Evolutionary conservation across 1,284 basidiomycete genomes (phyloP).

Genomic region (Ceratobasidium sp.): DNA sequence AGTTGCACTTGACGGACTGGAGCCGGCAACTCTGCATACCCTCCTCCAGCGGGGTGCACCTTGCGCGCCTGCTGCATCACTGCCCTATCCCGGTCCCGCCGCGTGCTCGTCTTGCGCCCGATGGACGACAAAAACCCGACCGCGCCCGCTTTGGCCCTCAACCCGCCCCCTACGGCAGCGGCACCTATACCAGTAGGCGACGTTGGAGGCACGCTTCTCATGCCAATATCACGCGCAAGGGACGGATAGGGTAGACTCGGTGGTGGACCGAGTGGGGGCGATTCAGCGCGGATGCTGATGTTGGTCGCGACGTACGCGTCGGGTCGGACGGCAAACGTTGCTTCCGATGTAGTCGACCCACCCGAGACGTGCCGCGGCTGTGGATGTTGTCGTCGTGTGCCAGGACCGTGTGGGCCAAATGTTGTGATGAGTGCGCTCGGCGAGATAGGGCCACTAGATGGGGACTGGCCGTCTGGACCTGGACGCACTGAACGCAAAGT

Average conservation of each 20-base stretch:
- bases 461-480: constrained; percentile 45
- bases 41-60: constrained; percentile 45
- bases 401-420: constrained; percentile 31
- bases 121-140: constrained; percentile 76
- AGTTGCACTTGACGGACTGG: constrained; percentile 54
- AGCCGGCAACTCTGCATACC: constrained; percentile 52
- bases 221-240: constrained; percentile 56
- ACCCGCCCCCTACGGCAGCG: constrained; percentile 49
- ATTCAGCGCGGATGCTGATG: constrained; percentile 62
- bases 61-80: constrained; percentile 29
- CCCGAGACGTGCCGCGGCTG: constrained; percentile 70
- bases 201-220: constrained; percentile 48
- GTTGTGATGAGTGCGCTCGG: constrained; percentile 13
- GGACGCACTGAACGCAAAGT: constrained; percentile 31
- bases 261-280: constrained; percentile 65
- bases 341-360: constrained; percentile 75
- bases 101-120: constrained; percentile 71
- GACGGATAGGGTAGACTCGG: constrained; percentile 78
- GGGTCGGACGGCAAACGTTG: constrained; percentile 78
- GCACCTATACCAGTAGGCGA: constrained; percentile 42
- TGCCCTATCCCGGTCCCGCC: constrained; percentile 51
- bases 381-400: constrained; percentile 50
- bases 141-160: constrained; percentile 43
- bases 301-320: constrained; percentile 82
- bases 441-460: constrained; percentile 51